Evolutionary conservation across 2,329 filamentous ascomycete species (phyloP).

Genomic region (Fusarium denticulatum): DNA sequence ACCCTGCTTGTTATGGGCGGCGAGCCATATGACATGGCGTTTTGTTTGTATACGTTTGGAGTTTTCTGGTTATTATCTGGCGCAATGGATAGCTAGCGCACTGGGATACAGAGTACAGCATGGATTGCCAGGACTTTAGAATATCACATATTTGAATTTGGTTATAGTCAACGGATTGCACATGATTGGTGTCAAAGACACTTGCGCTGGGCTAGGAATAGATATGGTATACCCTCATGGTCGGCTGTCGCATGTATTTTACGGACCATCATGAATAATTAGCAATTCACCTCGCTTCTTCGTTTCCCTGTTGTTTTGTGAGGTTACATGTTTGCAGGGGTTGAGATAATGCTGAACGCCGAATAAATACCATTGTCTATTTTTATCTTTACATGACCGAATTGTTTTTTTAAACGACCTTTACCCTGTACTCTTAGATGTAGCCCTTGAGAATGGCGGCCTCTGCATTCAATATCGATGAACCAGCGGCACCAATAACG

Average conservation of each 20-base stretch:
- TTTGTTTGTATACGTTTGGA: conserved; percentile 31
- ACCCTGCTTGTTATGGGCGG: neutral
- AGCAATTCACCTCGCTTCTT: conserved; percentile 3
- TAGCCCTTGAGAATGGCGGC: conserved; percentile 90
- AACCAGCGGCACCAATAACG: conserved; percentile 95
- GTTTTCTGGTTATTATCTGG: conserved; percentile 22
- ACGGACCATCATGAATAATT: conserved; percentile 24
- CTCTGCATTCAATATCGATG: conserved; percentile 93
- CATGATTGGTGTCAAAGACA: conserved; percentile 4
- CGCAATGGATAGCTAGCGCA: conserved; percentile 13
- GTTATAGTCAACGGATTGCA: conserved; percentile 19
- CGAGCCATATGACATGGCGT: conserved; percentile 16
- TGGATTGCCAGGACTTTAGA: conserved; percentile 21
- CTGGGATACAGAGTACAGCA: conserved; percentile 27
- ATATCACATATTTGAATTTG: conserved; percentile 19
- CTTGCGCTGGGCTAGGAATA: conserved; percentile 23
- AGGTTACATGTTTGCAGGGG: neutral
- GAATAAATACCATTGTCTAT: conserved; percentile 1
- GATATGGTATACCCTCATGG: conserved; percentile 36
- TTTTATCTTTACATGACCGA: neutral
- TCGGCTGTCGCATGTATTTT: conserved; percentile 15
- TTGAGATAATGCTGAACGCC: neutral
- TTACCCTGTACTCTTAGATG: conserved; percentile 58
- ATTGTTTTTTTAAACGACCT: neutral
- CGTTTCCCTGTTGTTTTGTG: neutral